phyloP scores from a whole-genome alignment of 139 green algal species.

The Spirogloea muscicola region DNA sequence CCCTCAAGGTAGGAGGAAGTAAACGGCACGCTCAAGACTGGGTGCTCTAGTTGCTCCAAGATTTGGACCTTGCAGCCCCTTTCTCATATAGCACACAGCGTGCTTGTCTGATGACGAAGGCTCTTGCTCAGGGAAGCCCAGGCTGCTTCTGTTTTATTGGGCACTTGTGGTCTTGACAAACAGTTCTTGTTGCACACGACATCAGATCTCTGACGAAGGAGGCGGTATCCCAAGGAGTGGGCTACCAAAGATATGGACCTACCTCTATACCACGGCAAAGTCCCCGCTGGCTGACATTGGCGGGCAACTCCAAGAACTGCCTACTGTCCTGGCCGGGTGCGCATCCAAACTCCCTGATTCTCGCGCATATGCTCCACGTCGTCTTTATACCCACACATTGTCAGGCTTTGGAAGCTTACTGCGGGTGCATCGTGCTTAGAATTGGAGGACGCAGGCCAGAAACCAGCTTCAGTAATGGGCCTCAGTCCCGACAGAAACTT shows the following conservation, averaged over 20 bases:
- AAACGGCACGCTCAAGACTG: not conserved
- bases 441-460: not conserved
- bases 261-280: constrained; percentile 92
- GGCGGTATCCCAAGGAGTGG: constrained; percentile 89
- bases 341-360: too few relatives aligned
- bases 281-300: constrained; percentile 55
- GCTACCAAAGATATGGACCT: constrained; percentile 93
- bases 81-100: not conserved
- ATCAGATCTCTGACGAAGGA: constrained; percentile 77
- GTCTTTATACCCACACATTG: not conserved
- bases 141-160: not conserved
- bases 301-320: constrained; percentile 5
- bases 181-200: not conserved
- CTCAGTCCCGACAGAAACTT: not conserved
- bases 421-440: not conserved
- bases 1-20: constrained; percentile 75
- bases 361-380: not conserved
- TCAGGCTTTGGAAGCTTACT: not conserved
- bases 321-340: constrained; percentile 14
- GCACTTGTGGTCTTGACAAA: not conserved
- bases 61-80: too few relatives aligned
- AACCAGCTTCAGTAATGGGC: not conserved
- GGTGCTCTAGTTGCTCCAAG: not conserved
- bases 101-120: not conserved
- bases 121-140: not conserved